These are phyloP conservation scores for Trichosporon asahii DNA, from an alignment of 1,284 basidiomycete species.

Conservation along the genomic window DNA sequence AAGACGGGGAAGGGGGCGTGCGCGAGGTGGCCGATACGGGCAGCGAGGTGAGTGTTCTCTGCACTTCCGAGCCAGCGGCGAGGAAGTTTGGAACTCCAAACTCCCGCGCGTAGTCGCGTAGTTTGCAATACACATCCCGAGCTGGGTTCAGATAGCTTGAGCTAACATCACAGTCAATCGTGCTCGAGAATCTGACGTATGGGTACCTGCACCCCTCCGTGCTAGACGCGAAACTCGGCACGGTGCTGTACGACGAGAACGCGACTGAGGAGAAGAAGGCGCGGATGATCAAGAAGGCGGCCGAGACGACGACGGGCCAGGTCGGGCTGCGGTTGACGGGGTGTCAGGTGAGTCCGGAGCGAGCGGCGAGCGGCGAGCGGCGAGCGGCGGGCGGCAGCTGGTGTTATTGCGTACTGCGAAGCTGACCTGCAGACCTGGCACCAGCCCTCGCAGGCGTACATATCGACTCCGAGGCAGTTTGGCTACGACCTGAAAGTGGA, in stretches of 20 bases:
- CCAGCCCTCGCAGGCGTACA: constrained; percentile 57
- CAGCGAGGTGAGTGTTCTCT: constrained; percentile 38
- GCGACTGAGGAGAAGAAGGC: constrained; percentile 71
- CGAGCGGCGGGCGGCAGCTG: constrained; percentile 4
- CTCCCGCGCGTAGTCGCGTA: no score
- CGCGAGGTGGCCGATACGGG: constrained; percentile 20
- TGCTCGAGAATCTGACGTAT: constrained; percentile 77
- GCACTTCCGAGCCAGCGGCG: no score
- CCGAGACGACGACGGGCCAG: constrained; percentile 66
- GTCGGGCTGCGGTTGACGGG: constrained; percentile 81
- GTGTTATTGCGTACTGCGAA: not conserved
- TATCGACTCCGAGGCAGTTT: constrained; percentile 70
- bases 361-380: no score
- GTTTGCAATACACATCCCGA: no score
- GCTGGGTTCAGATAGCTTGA: no score
- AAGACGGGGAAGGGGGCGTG: constrained; percentile 46
- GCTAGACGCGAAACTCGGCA: constrained; percentile 89
- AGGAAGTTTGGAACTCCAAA: no score
- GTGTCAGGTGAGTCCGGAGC: constrained; percentile 87
- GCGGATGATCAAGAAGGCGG: constrained; percentile 71
- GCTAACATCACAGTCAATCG: constrained; percentile 61
- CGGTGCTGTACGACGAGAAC: constrained; percentile 62
- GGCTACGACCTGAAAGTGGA: constrained; percentile 69
- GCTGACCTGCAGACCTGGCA: constrained; percentile 66
- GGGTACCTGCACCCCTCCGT: constrained; percentile 76